A percentile compares a stretch with the other conserved stretches of the same genome.
Evolutionary conservation across 176 grass and related monocot species (phyloP).

Genomic region (Oryza rufipogon): DNA sequence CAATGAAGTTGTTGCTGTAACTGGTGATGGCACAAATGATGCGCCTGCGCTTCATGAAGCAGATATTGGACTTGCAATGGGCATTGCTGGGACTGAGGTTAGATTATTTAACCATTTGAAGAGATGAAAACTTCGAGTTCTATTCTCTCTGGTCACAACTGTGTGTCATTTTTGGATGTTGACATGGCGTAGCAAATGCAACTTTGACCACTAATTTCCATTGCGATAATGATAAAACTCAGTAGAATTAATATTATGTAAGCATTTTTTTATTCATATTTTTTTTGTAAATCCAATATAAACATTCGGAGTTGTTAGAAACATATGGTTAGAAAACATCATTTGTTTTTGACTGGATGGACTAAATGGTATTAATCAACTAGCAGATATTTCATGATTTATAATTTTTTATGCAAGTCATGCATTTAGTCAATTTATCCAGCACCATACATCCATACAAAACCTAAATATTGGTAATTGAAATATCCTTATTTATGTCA

Average conservation of each 20-base stretch:
- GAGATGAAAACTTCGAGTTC: background rate
- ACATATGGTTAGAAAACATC: background rate
- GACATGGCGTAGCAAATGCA: background rate
- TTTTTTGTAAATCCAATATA: background rate
- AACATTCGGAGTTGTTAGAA: background rate
- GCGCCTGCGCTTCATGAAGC: slow-evolving; percentile 97
- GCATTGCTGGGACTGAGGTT: slow-evolving; percentile 97
- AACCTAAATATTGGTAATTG: slow-evolving; percentile 21
- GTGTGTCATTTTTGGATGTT: background rate
- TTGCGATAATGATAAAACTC: background rate
- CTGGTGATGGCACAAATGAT: slow-evolving; percentile 98
- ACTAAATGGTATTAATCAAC: background rate
- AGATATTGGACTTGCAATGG: slow-evolving; percentile 99
- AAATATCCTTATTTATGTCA: background rate
- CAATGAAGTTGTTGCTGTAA: slow-evolving; percentile 95
- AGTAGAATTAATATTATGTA: background rate
- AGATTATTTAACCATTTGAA: slow-evolving; percentile 5
- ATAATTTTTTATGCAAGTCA: background rate
- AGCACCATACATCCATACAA: background rate
- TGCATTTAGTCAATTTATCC: slow-evolving; percentile 25
- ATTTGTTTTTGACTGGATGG: background rate
- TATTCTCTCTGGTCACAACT: background rate
- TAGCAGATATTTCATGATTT: background rate
- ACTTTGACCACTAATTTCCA: background rate
- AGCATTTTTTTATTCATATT: background rate